These are phyloP conservation scores for Ophiostoma himal-ulmi DNA, from an alignment of 2,329 filamentous ascomycete genomes.

Conservation along the genomic window DNA sequence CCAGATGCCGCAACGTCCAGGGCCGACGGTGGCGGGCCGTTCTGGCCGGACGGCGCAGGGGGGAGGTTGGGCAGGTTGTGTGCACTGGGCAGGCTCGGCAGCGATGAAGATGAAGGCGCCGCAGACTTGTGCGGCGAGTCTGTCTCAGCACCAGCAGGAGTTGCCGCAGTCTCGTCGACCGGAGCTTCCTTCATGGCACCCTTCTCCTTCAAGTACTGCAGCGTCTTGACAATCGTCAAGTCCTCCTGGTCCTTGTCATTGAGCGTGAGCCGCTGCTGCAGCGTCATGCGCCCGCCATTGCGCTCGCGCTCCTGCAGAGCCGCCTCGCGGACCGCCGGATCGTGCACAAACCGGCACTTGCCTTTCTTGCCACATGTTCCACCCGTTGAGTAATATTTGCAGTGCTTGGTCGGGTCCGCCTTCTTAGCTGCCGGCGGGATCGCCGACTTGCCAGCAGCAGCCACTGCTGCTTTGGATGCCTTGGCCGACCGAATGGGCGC, in stretches of 20 bases:
- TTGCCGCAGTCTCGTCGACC: neutral
- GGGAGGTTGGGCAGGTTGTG: conserved; percentile 18
- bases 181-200: conserved; percentile 43
- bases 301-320: conserved; percentile 58
- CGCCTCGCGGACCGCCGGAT: conserved; percentile 56
- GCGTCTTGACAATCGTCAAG: conserved; percentile 58
- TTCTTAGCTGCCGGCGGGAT: conserved; percentile 46
- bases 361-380: conserved; percentile 66
- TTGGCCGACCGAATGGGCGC: conserved; percentile 45
- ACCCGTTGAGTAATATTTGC: conserved; percentile 66
- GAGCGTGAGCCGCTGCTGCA: conserved; percentile 58
- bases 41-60: conserved; percentile 25
- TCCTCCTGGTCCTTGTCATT: conserved; percentile 66
- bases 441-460: conserved; percentile 18
- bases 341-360: conserved; percentile 69
- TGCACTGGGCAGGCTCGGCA: neutral
- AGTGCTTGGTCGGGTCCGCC: conserved; percentile 59
- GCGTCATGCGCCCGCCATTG: conserved; percentile 60
- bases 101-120: neutral
- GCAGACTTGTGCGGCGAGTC: conserved; percentile 1
- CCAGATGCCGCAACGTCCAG: neutral
- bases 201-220: conserved; percentile 58
- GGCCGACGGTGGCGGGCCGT: neutral
- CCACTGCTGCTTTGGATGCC: neutral
- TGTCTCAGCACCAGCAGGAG: neutral